These are phyloP conservation scores for Candida arabinofermentans DNA, from an alignment of 805 yeast species.

Conservation along the genomic window DNA sequence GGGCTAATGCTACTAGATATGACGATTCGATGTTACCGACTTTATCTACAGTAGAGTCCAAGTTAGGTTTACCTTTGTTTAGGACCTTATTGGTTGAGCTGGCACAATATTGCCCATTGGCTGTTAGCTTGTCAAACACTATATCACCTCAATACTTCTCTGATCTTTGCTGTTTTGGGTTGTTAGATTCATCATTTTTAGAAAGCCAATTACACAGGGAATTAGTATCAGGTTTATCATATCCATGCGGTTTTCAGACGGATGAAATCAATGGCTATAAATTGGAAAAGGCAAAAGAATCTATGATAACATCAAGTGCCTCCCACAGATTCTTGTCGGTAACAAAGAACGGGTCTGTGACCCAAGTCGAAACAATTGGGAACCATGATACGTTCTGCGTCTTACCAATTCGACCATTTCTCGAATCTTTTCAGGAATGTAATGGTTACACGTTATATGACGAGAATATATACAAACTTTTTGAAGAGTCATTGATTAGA, in stretches of 20 bases:
- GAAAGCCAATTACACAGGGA: conserved; percentile 51
- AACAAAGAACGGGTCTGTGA: conserved; percentile 44
- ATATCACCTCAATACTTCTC: conserved; percentile 48
- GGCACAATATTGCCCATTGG: conserved; percentile 41
- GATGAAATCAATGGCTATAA: conserved; percentile 16
- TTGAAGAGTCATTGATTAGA: conserved; percentile 1
- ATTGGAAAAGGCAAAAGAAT: conserved; percentile 38
- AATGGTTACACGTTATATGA: too few species aligned
- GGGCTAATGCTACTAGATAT: conserved; percentile 35
- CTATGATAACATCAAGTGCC: conserved; percentile 39
- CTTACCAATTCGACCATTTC: conserved; percentile 24
- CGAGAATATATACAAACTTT: too few species aligned
- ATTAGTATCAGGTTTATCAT: conserved; percentile 46
- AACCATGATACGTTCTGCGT: conserved; percentile 47
- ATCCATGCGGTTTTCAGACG: conserved; percentile 43
- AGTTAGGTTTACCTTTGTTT: conserved; percentile 38
- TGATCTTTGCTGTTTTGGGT: conserved; percentile 43
- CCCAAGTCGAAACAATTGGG: conserved; percentile 47
- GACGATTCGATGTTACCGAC: conserved; percentile 16
- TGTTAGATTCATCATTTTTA: conserved; percentile 38
- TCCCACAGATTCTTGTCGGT: conserved; percentile 47
- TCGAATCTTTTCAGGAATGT: too few species aligned
- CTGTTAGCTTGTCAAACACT: conserved; percentile 43
- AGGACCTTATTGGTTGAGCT: conserved; percentile 37
- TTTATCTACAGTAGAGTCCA: conserved; percentile 25